Evolutionary conservation across 139 green algal genomes (phyloP).

Genomic region (Chlamydomonas sp.): DNA sequence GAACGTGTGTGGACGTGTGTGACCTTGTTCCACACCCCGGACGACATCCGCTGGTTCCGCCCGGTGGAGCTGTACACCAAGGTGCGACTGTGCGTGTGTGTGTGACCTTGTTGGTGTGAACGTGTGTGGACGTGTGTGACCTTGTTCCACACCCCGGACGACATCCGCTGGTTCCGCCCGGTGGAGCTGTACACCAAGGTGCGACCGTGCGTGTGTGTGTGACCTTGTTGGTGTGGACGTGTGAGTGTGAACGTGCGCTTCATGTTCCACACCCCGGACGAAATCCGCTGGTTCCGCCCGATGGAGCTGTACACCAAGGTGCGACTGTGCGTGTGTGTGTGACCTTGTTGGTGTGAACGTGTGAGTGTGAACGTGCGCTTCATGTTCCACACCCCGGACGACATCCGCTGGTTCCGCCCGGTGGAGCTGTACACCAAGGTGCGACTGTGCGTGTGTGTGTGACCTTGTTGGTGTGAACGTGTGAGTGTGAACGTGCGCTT

Average conservation of each 20-base stretch:
- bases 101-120: conserved; percentile 17
- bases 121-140: conserved; percentile 49
- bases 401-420: conserved; percentile 79
- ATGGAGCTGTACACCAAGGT: conserved; percentile 64
- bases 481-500: conserved; percentile 73
- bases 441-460: not conserved
- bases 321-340: not conserved
- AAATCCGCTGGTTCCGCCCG: conserved; percentile 79
- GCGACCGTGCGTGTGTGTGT: too few species aligned
- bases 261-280: conserved; percentile 94
- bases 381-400: conserved; percentile 94
- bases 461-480: not conserved
- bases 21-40: conserved; percentile 85
- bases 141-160: conserved; percentile 89
- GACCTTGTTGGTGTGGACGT: too few species aligned
- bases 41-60: conserved; percentile 78
- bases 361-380: conserved; percentile 59
- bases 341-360: conserved; percentile 17
- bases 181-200: conserved; percentile 65
- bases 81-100: not conserved
- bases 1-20: conserved; percentile 44
- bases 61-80: conserved; percentile 74
- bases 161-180: conserved; percentile 79
- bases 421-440: conserved; percentile 65
- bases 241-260: conserved; percentile 80